phyloP scores from a whole-genome alignment of 306 rosid species.

The Purshia tridentata region DNA sequence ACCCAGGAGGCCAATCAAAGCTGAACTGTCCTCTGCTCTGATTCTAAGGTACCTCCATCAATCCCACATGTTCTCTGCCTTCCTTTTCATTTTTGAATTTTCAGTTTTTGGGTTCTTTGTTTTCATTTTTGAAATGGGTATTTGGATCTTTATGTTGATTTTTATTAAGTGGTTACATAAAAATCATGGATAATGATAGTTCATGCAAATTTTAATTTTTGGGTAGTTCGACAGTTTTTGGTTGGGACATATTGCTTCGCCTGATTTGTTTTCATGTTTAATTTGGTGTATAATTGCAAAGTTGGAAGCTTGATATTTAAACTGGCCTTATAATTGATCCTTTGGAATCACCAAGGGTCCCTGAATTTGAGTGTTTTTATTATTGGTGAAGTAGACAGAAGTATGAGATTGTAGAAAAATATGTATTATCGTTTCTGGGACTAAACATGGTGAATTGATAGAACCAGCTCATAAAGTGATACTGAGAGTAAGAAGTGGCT shows the following conservation, averaged over 20 bases:
- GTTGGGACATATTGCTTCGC: background rate
- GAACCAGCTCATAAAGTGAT: background rate
- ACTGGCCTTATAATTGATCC: background rate
- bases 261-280: background rate
- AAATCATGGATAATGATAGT: background rate
- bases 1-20: conserved; percentile 7
- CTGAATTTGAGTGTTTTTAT: background rate
- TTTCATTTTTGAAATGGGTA: conserved; percentile 10
- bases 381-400: background rate
- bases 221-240: background rate
- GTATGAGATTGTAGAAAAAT: background rate
- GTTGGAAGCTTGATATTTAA: background rate
- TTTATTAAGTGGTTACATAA: background rate
- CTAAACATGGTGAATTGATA: background rate
- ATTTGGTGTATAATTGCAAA: background rate
- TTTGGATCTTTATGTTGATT: background rate
- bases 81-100: too few relatives aligned
- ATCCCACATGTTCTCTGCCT: background rate
- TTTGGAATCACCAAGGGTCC: background rate
- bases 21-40: background rate
- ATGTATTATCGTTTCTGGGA: background rate
- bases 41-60: conserved; percentile 19
- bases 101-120: background rate
- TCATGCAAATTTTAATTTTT: background rate
- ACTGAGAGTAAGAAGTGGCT: too few relatives aligned